Percentiles rank a stretch among this genome's conserved stretches.
phyloP scores from a whole-genome alignment of 2,329 filamentous ascomycete species.

The Fusarium euwallaceae region DNA sequence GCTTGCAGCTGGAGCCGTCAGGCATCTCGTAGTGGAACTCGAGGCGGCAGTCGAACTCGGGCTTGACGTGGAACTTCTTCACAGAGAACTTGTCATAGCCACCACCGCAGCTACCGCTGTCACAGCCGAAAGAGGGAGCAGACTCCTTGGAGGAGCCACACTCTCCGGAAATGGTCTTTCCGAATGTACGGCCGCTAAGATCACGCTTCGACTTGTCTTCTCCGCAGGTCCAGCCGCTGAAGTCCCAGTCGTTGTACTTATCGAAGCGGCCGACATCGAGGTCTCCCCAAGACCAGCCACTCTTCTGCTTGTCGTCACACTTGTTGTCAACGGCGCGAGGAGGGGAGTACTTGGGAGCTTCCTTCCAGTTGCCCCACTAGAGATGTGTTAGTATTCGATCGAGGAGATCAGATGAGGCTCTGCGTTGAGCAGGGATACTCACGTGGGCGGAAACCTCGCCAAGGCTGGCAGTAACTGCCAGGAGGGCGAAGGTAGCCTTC shows the following conservation, averaged over 20 bases:
- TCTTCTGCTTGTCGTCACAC: conserved; percentile 77
- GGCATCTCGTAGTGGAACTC: conserved; percentile 91
- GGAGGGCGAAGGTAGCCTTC: conserved; percentile 64
- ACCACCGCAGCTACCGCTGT: conserved; percentile 43
- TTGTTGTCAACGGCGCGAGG: conserved; percentile 82
- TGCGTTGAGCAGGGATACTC: conserved; percentile 34
- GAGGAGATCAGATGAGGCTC: background rate
- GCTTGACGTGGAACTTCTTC: conserved; percentile 77
- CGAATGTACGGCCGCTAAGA: conserved; percentile 64
- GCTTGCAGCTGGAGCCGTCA: conserved; percentile 85
- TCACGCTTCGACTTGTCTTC: conserved; percentile 71
- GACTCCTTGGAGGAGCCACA: conserved; percentile 60
- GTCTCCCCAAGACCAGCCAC: conserved; percentile 79
- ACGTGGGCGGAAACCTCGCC: conserved; percentile 64
- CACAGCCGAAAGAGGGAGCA: conserved; percentile 70
- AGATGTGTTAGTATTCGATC: conserved; percentile 14
- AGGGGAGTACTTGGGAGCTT: conserved; percentile 69
- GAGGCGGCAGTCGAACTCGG: conserved; percentile 81
- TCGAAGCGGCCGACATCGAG: conserved; percentile 72
- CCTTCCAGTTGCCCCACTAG: conserved; percentile 38
- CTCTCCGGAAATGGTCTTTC: conserved; percentile 72
- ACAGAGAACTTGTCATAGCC: conserved; percentile 77
- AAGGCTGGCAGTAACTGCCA: conserved; percentile 65
- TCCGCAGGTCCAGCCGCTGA: conserved; percentile 79
- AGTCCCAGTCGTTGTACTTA: conserved; percentile 79